Evolutionary conservation across 108 stramenopile genomes (phyloP).

Genomic region (Fragilariopsis cylindrus): DNA sequence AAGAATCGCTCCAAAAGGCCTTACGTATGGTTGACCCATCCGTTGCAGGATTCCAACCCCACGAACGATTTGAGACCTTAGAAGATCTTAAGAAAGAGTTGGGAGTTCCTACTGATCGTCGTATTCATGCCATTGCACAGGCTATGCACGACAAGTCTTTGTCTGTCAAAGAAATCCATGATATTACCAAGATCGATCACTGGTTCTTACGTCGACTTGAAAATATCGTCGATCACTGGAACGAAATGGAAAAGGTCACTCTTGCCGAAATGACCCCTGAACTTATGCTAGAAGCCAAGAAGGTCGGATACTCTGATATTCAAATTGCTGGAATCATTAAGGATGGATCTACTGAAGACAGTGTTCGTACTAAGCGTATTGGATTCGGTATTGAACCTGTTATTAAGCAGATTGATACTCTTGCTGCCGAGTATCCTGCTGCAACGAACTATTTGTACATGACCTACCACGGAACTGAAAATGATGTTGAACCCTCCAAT

Average conservation of each 20-base stretch:
- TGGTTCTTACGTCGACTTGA: slow-evolving; percentile 96
- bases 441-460: slow-evolving; percentile 98
- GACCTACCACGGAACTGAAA: slow-evolving; percentile 93
- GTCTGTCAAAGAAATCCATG: slow-evolving; percentile 87
- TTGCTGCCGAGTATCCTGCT: slow-evolving; percentile 98
- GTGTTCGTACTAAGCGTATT: slow-evolving; percentile 67
- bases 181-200: slow-evolving; percentile 95
- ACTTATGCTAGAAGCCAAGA: slow-evolving; percentile 82
- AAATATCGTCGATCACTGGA: slow-evolving; percentile 74
- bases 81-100: slow-evolving; percentile 80
- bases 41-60: slow-evolving; percentile 78
- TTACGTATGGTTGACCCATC: slow-evolving; percentile 96
- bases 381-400: slow-evolving; percentile 73
- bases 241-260: slow-evolving; percentile 46
- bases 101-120: slow-evolving; percentile 84
- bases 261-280: slow-evolving; percentile 51
- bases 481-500: slow-evolving; percentile 85
- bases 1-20: slow-evolving; percentile 98
- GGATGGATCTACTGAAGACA: slow-evolving; percentile 64
- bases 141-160: slow-evolving; percentile 85
- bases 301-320: slow-evolving; percentile 91
- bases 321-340: slow-evolving; percentile 81
- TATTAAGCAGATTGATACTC: slow-evolving; percentile 99
- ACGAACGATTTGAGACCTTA: slow-evolving; percentile 41
- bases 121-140: slow-evolving; percentile 92